phyloP scores from a whole-genome alignment of 1,284 basidiomycete species.

The Apiotrichum gracile region DNA sequence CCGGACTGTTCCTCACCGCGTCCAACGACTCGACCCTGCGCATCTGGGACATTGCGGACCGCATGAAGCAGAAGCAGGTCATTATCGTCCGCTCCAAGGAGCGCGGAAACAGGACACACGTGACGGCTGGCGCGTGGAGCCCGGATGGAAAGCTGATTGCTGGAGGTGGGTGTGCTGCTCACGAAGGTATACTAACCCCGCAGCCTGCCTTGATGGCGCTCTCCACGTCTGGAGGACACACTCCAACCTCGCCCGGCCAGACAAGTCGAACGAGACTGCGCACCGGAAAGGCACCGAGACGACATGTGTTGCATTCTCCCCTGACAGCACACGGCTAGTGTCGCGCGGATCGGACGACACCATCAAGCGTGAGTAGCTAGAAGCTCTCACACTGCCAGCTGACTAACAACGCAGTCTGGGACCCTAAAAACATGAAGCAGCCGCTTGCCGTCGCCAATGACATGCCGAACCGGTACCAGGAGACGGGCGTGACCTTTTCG shows the following conservation, averaged over 20 bases:
- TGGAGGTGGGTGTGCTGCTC: conserved; percentile 58
- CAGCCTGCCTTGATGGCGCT: conserved; percentile 83
- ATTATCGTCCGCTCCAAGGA: conserved; percentile 96
- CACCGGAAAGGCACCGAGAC: conserved; percentile 77
- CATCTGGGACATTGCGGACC: conserved; percentile 88
- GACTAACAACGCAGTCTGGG: conserved; percentile 67
- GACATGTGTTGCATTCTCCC: conserved; percentile 74
- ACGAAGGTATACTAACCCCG: conserved; percentile 6
- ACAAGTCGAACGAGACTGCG: conserved; percentile 74
- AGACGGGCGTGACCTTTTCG: conserved; percentile 88
- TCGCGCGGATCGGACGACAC: conserved; percentile 90
- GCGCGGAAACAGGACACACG: conserved; percentile 87
- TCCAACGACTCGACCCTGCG: conserved; percentile 93
- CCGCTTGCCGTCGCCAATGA: conserved; percentile 62
- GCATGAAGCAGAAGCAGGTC: conserved; percentile 82
- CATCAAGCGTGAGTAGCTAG: conserved; percentile 69
- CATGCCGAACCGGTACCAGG: conserved; percentile 73
- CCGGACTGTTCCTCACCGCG: conserved; percentile 77
- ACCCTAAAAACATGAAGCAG: conserved; percentile 78
- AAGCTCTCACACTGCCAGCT: too few relatives aligned
- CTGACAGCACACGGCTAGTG: conserved; percentile 72
- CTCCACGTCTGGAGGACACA: conserved; percentile 89
- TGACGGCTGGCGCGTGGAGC: conserved; percentile 79
- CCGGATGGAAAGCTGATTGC: conserved; percentile 77
- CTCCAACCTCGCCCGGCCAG: conserved; percentile 85